Base-by-base conservation (phyloP, 345 rosid genomes). In the Acer campestre region DNA sequence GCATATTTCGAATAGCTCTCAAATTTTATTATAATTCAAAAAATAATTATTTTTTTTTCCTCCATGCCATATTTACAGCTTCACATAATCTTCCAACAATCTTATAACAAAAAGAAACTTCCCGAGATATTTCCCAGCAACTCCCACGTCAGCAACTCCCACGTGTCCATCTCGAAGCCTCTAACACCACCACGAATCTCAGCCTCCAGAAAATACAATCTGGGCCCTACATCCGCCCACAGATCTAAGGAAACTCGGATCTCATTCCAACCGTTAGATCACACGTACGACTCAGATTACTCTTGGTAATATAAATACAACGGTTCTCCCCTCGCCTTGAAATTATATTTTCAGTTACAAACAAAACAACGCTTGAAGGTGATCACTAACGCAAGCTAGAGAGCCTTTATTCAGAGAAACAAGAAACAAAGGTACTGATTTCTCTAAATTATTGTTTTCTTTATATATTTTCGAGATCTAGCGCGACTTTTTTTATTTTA, bases 91-190 rank as follows among this genome's bases (percentile, higher is more conserved):
- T 14, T 48, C 73, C 73, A 69, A 23, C 10, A 38, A 3, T 6
- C 74, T 0, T 20, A 51, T 11, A 14, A 53, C 1, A 17, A 29
- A 53, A 29, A 29, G 63, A 70, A 29, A 23, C 27, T 55, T 53
- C 46, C 48, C 7, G 0, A 4, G 55, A 44, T 44, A 68, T 68
- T 68, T 68, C 56, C 18, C 5, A 74, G 2, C 31, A 49, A 13
- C 9, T 44, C 7, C n/a, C 35, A 27, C 35, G 59, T 78, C 23
- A 75, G 2, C 53, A 66, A 35, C 29, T 68, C 86, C 86, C 94
- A 89, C 87, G 91, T 87, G 94, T 78, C 83, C 58, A 11, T 67
- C 83, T 18, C 10, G 88, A 82, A 80, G 13, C 86, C 70, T 72
- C 91, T 85, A 10, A 46, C 14, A 11, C 23, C n/a, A 40, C 13